Conservation (phyloP, 495 filamentous ascomycete genomes). For the Neurospora hispaniola region DNA sequence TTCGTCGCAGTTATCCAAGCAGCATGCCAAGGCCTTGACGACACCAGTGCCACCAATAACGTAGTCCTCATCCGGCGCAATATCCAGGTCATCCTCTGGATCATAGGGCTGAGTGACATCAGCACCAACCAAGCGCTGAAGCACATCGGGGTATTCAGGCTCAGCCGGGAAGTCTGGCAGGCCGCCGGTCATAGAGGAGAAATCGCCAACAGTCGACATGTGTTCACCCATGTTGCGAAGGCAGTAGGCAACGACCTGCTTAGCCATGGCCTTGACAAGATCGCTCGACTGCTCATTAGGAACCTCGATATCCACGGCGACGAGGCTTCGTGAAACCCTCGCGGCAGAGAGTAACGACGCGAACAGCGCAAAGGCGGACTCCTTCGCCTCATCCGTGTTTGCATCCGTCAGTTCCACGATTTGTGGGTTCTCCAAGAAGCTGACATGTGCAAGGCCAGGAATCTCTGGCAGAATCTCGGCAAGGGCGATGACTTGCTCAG, state of each 20-base stretch:
- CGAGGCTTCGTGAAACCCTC: constrained; percentile 68
- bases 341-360: constrained; percentile 85
- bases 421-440: constrained; percentile 71
- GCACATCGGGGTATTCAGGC: constrained; percentile 41
- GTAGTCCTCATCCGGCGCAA: constrained; percentile 83
- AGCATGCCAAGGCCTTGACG: constrained; percentile 85
- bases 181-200: background rate
- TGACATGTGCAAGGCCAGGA: constrained; percentile 74
- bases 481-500: constrained; percentile 80
- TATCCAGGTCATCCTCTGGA: constrained; percentile 50
- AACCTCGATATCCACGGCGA: constrained; percentile 87
- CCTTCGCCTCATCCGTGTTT: constrained; percentile 61
- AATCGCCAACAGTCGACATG: constrained; percentile 1
- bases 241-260: constrained; percentile 87
- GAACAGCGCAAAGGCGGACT: constrained; percentile 90
- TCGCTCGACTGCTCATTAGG: constrained; percentile 69
- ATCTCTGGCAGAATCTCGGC: constrained; percentile 84
- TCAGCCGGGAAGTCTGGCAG: constrained; percentile 10
- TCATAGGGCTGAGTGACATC: constrained; percentile 47
- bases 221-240: constrained; percentile 70
- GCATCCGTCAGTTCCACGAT: constrained; percentile 56
- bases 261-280: constrained; percentile 84
- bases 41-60: constrained; percentile 93
- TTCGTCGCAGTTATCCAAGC: constrained; percentile 63
- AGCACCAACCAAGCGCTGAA: constrained; percentile 46